Evolutionary conservation across 2,329 filamentous ascomycete species (phyloP).

Genomic region (Pezicula rhizophila): DNA sequence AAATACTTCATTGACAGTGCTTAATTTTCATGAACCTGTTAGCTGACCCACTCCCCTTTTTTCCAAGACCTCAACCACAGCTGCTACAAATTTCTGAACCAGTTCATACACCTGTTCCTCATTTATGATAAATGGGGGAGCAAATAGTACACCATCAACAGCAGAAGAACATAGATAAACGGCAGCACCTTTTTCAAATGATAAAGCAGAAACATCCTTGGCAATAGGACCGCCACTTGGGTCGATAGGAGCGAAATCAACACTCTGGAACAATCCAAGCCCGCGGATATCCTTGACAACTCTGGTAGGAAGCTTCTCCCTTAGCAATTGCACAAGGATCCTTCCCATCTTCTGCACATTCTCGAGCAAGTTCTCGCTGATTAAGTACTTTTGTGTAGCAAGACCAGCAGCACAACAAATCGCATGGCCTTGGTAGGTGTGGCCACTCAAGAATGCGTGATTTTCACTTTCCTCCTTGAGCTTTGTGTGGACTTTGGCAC

Average conservation of each 20-base stretch:
- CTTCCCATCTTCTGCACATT: constrained; percentile 44
- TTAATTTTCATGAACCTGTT: no score
- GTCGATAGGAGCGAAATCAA: not conserved
- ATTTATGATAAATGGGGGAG: not conserved
- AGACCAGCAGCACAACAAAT: not conserved
- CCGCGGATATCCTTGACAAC: not conserved
- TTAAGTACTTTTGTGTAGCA: constrained; percentile 45
- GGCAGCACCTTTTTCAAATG: not conserved
- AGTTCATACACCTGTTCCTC: not conserved
- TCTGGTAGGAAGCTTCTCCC: not conserved
- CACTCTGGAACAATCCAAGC: not conserved
- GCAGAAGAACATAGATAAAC: not conserved
- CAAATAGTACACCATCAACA: not conserved
- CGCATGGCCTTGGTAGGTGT: not conserved
- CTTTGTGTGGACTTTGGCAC: constrained; percentile 20
- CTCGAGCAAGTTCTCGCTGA: constrained; percentile 45
- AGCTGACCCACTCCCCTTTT: no score
- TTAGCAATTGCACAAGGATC: constrained; percentile 34
- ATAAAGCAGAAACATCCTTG: not conserved
- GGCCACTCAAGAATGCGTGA: not conserved
- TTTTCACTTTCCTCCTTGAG: constrained; percentile 34
- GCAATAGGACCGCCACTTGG: not conserved
- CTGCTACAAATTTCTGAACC: not conserved
- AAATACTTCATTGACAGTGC: no score
- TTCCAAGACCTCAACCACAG: no score